These are phyloP conservation scores for Fusarium decemcellulare DNA, from an alignment of 2,329 filamentous ascomycete genomes.

Conservation along the genomic window DNA sequence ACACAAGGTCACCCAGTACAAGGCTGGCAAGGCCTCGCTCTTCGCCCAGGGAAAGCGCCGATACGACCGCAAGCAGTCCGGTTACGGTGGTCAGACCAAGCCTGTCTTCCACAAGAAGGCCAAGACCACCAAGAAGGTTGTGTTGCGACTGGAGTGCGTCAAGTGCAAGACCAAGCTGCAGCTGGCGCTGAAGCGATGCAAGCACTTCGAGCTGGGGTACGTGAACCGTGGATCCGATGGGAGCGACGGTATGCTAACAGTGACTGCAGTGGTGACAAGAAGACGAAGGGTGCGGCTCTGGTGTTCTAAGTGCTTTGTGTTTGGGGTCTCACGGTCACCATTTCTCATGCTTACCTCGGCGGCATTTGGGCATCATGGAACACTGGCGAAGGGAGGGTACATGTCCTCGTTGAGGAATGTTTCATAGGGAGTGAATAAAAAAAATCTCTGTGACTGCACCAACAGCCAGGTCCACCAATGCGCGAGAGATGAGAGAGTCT, in stretches of 20 bases:
- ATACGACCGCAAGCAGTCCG: conserved; percentile 99
- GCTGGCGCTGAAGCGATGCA: conserved; percentile 99
- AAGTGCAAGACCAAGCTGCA: conserved; percentile 98
- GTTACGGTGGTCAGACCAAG: conserved; percentile 99
- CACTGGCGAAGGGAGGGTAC: conserved; percentile 63
- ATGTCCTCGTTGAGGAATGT: conserved; percentile 60
- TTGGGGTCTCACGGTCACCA: conserved; percentile 54
- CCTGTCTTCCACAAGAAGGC: conserved; percentile 99
- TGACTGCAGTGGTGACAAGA: conserved; percentile 95
- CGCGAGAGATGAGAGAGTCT: conserved; percentile 6
- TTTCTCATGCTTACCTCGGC: conserved; percentile 60
- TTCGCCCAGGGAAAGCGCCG: conserved; percentile 99
- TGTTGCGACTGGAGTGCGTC: conserved; percentile 98
- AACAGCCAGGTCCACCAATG: conserved; percentile 27
- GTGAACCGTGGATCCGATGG: conserved; percentile 54
- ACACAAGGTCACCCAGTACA: conserved; percentile 97
- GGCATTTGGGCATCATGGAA: conserved; percentile 64
- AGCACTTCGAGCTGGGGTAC: conserved; percentile 99
- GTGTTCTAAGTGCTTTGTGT: conserved; percentile 88
- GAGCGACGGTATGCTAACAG: conserved; percentile 56
- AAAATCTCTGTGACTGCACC: conserved; percentile 48
- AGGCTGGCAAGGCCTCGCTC: conserved; percentile 95
- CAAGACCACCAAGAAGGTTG: conserved; percentile 99
- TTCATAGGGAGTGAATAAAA: conserved; percentile 62
- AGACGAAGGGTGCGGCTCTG: conserved; percentile 99